These are phyloP conservation scores for Barnettozyma hawaiiensis DNA, from an alignment of 1,139 yeast species.

Conservation along the genomic window DNA sequence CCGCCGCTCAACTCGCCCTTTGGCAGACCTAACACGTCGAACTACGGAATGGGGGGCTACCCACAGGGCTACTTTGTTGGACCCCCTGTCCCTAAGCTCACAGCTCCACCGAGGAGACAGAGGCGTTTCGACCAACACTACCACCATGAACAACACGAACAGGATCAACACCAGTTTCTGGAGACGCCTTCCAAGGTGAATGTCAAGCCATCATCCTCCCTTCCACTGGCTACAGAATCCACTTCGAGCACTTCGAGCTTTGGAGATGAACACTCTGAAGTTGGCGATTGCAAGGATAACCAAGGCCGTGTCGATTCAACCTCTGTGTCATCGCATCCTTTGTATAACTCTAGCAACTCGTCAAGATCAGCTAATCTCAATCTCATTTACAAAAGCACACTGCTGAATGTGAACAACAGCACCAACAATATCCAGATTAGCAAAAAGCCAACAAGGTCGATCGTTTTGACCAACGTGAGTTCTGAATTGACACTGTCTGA, in stretches of 20 bases:
- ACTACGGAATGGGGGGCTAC: background rate
- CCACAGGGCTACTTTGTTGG: slow-evolving; percentile 22
- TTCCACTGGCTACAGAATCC: slow-evolving; percentile 1
- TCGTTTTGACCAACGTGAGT: slow-evolving; percentile 24
- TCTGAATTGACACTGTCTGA: slow-evolving; percentile 14
- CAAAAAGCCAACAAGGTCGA: slow-evolving; percentile 22
- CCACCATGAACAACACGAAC: background rate
- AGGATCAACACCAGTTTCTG: no score
- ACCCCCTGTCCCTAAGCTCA: slow-evolving; percentile 26
- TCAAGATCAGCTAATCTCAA: slow-evolving; percentile 6
- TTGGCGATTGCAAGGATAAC: background rate
- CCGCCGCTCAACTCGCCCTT: slow-evolving; percentile 25
- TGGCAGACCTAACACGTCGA: background rate
- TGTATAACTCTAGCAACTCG: slow-evolving; percentile 7
- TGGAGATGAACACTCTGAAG: slow-evolving; percentile 2
- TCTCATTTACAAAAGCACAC: background rate
- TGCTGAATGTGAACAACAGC: slow-evolving; percentile 3
- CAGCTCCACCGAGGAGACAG: slow-evolving; percentile 29
- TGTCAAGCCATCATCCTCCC: slow-evolving; percentile 8
- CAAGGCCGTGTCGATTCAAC: slow-evolving; percentile 2
- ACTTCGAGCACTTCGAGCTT: slow-evolving; percentile 4
- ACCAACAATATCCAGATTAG: slow-evolving; percentile 24
- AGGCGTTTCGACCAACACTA: background rate
- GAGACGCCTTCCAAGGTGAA: slow-evolving; percentile 19
- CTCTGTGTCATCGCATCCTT: slow-evolving; percentile 6